Base-by-base conservation (phyloP, 139 green algal genomes). In the Haematococcus sp. region DNA sequence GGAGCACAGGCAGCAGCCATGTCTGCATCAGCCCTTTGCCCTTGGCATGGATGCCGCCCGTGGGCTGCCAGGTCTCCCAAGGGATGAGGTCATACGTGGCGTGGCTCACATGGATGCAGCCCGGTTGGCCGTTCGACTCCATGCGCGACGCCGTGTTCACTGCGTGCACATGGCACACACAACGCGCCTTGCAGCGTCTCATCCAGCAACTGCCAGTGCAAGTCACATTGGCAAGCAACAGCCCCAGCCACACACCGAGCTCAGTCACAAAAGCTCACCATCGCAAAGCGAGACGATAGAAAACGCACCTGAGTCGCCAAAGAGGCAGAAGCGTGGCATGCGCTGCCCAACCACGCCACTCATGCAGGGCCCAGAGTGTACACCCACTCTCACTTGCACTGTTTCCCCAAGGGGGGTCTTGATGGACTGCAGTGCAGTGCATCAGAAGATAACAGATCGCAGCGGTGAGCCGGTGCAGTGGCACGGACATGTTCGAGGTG, bases 61-160 rank as follows among this genome's bases (percentile, higher is more conserved):
- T 82, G 35, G 76, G 35, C 31, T 46, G 44, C 76, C 76, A 82
- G 3, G 63, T 25, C 56, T 76, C 68, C 31, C 70, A 40, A 22
- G 64, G 72, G 63, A 63, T n/a, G 3, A 60, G 63, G 32, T 63
- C 20, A 0, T 49, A n/a, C 28, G 44, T 60, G 28, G 70, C 59
- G 13, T 69, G 55, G 11, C 54, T 74, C 9, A 81, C 63, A 65
- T 87, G 85, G 61, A 90, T 87, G 58, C 43, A 63, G 40, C 80
- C 81, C 16, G 80, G 80, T 4, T 64, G 34, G 28, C 70, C 61
- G 65, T 81, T 75, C 58, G 27, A 68, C 74, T 91, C 86, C 86
- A 91, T 91, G 33, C 86, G 65, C 31, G 64, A 79, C 7, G 82
- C 82, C 7, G 76, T 84, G 75, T 91, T 90, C 59, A 88, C 73